These are phyloP conservation scores for Trametes pubescens DNA, from an alignment of 1,284 basidiomycete genomes.

Conservation along the genomic window DNA sequence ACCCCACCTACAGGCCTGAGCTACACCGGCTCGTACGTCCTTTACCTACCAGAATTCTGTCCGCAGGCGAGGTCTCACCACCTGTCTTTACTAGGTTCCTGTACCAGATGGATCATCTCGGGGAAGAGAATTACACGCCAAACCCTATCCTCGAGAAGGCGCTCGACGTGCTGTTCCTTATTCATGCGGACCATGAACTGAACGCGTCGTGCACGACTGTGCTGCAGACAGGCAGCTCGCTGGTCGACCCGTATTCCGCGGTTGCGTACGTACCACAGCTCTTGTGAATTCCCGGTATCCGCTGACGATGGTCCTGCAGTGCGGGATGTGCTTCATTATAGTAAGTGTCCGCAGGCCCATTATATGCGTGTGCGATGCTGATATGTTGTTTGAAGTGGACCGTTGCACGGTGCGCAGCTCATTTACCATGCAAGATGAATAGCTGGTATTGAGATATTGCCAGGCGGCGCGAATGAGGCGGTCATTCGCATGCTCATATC, in stretches of 20 bases:
- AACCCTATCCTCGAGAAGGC: constrained; percentile 87
- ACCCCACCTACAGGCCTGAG: constrained; percentile 81
- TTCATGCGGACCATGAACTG: constrained; percentile 90
- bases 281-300: not conserved
- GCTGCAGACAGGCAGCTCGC: constrained; percentile 84
- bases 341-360: constrained; percentile 52
- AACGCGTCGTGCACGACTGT: constrained; percentile 88
- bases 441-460: not conserved
- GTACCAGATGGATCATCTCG: constrained; percentile 87
- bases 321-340: constrained; percentile 87
- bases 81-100: constrained; percentile 64
- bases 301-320: constrained; percentile 43
- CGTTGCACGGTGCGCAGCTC: constrained; percentile 67
- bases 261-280: constrained; percentile 60
- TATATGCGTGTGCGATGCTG: constrained; percentile 4
- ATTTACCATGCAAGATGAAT: not conserved
- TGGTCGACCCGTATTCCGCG: constrained; percentile 89
- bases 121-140: constrained; percentile 76
- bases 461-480: constrained; percentile 87
- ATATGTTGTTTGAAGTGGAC: constrained; percentile 60
- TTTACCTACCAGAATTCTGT: not conserved
- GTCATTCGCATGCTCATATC: constrained; percentile 91
- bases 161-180: constrained; percentile 83
- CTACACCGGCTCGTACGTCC: constrained; percentile 81
- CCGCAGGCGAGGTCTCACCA: not conserved